These are phyloP conservation scores for Fusarium floridanum DNA, from an alignment of 2,329 filamentous ascomycete species.

Conservation along the genomic window DNA sequence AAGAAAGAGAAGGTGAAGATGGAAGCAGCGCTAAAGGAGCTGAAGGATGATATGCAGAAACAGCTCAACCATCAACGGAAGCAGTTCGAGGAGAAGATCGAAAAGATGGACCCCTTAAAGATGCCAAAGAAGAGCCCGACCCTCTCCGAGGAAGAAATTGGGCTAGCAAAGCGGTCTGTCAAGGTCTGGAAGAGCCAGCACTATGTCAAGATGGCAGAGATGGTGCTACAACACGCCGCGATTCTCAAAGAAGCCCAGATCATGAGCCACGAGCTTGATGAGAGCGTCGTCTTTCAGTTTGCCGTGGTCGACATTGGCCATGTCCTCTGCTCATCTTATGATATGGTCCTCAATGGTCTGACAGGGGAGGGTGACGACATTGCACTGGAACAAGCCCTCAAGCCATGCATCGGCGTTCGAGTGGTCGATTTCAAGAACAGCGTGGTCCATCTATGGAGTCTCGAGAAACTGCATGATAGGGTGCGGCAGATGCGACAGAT, in stretches of 20 bases:
- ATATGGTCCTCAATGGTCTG: conserved; percentile 93
- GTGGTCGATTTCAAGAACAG: conserved; percentile 91
- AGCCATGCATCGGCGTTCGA: conserved; percentile 91
- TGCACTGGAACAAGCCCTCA: conserved; percentile 82
- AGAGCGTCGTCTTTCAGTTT: conserved; percentile 94
- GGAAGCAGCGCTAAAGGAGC: conserved; percentile 81
- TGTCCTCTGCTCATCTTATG: conserved; percentile 91
- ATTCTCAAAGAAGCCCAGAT: conserved; percentile 95
- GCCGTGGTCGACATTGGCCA: conserved; percentile 91
- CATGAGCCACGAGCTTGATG: conserved; percentile 96
- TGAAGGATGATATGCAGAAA: conserved; percentile 90
- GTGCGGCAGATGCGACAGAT: conserved; percentile 95
- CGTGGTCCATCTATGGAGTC: conserved; percentile 92
- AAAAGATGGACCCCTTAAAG: conserved; percentile 77
- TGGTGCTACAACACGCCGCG: conserved; percentile 87
- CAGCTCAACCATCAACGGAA: conserved; percentile 87
- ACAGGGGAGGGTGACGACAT: conserved; percentile 86
- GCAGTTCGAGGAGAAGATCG: conserved; percentile 85
- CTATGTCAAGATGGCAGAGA: conserved; percentile 94
- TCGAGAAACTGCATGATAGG: conserved; percentile 90
- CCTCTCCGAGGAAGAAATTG: conserved; percentile 79
- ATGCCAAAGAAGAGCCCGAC: conserved; percentile 71
- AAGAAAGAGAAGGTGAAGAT: conserved; percentile 85
- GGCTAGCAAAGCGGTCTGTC: conserved; percentile 74
- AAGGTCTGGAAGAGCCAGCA: conserved; percentile 85